A percentile compares a stretch with the other conserved stretches of the same genome.
Evolutionary conservation across 345 rosid species (phyloP).

Genomic region (Anastatica hierochuntica): DNA sequence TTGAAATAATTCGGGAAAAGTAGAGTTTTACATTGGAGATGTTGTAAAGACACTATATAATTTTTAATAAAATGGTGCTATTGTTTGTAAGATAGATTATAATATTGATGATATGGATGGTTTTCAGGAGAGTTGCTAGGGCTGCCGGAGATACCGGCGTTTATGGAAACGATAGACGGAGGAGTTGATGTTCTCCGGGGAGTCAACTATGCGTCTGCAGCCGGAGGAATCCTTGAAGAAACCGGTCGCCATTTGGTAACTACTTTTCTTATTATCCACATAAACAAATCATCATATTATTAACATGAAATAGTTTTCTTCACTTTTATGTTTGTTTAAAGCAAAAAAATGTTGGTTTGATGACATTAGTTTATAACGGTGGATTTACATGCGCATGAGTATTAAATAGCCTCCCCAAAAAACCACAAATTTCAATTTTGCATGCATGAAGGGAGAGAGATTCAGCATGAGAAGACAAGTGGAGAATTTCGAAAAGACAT

Average conservation of each 20-base stretch:
- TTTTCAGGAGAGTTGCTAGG: constrained; percentile 50
- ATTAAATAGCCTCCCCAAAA: too few species aligned
- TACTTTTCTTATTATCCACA: not conserved
- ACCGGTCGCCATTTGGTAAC: constrained; percentile 46
- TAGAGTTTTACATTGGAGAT: too few species aligned
- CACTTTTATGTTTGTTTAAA: too few species aligned
- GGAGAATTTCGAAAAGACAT: constrained; percentile 43
- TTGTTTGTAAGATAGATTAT: too few species aligned
- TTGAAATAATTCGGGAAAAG: too few species aligned
- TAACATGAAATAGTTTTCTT: too few species aligned
- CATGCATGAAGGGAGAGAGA: constrained; percentile 50
- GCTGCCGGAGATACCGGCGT: constrained; percentile 58
- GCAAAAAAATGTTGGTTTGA: too few species aligned
- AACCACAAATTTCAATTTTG: not conserved
- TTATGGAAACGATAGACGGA: constrained; percentile 27
- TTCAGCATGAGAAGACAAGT: constrained; percentile 53
- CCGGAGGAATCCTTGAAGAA: constrained; percentile 68
- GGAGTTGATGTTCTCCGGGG: constrained; percentile 38
- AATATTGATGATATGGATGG: not conserved
- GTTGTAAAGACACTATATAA: too few species aligned
- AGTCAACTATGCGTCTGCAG: constrained; percentile 84
- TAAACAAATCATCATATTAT: too few species aligned
- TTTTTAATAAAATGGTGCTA: too few species aligned
- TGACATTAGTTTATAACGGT: too few species aligned
- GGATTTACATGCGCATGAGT: too few species aligned